phyloP scores from a whole-genome alignment of 1,139 yeast species.

The Taiozyma onychis region DNA sequence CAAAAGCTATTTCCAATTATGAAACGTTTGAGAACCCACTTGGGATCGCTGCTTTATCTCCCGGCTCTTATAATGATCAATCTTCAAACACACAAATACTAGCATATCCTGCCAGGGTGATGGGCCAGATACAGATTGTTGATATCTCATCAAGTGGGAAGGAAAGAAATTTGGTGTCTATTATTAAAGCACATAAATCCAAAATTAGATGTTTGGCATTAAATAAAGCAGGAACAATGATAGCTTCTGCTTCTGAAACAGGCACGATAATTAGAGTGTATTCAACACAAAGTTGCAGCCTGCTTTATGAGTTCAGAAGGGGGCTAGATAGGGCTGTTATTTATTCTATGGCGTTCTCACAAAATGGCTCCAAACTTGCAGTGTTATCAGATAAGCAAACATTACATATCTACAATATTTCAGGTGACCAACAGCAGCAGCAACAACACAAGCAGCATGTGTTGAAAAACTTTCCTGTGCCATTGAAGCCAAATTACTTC shows the following conservation, averaged over 20 bases:
- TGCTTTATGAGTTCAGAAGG: constrained; percentile 77
- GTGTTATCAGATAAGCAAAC: constrained; percentile 87
- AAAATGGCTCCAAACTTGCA: constrained; percentile 69
- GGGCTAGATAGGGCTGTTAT: constrained; percentile 82
- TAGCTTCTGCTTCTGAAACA: constrained; percentile 83
- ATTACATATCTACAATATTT: constrained; percentile 69
- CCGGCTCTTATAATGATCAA: constrained; percentile 23
- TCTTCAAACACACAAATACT: constrained; percentile 38
- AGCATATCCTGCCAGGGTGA: constrained; percentile 58
- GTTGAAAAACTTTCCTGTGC: constrained; percentile 46
- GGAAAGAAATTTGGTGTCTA: constrained; percentile 57
- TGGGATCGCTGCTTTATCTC: constrained; percentile 65
- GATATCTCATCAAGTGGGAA: constrained; percentile 23
- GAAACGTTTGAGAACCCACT: constrained; percentile 65
- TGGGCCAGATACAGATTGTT: constrained; percentile 32
- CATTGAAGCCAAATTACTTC: constrained; percentile 66
- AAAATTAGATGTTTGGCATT: constrained; percentile 62
- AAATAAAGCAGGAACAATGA: constrained; percentile 66
- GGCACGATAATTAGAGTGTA: constrained; percentile 85
- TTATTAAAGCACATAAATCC: constrained; percentile 80
- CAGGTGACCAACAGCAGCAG: constrained; percentile 22
- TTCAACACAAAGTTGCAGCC: constrained; percentile 66
- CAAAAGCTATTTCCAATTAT: constrained; percentile 59
- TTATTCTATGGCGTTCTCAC: constrained; percentile 80
- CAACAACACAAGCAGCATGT: constrained; percentile 58